Conservation (phyloP, 805 yeast genomes). For the Huiozyma naganishii region DNA sequence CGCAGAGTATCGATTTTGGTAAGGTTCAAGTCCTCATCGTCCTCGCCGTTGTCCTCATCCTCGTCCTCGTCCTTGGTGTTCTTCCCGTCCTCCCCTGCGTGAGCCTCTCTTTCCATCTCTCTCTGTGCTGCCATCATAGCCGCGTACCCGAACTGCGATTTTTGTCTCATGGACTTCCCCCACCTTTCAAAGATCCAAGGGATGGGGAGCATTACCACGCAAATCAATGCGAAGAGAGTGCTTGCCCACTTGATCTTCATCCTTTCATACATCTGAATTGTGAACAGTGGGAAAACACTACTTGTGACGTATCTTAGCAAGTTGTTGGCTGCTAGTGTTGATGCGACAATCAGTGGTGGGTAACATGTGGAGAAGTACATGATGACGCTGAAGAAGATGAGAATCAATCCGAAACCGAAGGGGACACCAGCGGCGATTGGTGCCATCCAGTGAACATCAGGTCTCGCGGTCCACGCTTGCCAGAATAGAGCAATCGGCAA, state of each 20-base stretch:
- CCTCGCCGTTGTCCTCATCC: not conserved
- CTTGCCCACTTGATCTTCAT: conserved; percentile 71
- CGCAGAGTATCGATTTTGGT: conserved; percentile 6
- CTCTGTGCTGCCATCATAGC: conserved; percentile 35
- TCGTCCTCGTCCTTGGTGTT: conserved; percentile 1
- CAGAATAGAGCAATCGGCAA: conserved; percentile 65
- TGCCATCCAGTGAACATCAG: conserved; percentile 60
- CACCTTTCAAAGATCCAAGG: conserved; percentile 57
- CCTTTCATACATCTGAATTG: conserved; percentile 68
- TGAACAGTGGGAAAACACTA: conserved; percentile 78
- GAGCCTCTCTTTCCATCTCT: conserved; percentile 23
- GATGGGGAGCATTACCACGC: conserved; percentile 61
- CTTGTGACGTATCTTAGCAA: conserved; percentile 65
- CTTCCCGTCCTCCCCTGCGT: conserved; percentile 17
- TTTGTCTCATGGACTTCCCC: conserved; percentile 47
- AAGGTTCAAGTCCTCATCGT: conserved; percentile 2
- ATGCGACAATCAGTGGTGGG: conserved; percentile 69
- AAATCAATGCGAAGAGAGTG: conserved; percentile 50
- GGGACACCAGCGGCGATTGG: conserved; percentile 71
- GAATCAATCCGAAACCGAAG: conserved; percentile 62
- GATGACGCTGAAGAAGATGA: conserved; percentile 60
- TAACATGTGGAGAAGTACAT: conserved; percentile 60
- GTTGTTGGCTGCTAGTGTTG: conserved; percentile 86
- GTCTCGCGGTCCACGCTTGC: conserved; percentile 69
- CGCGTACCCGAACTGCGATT: conserved; percentile 49